Evolutionary conservation across 1,284 basidiomycete species (phyloP), one percentile per base, ranked within the genome.

Genomic region (Ceratobasidium sp.): DNA sequence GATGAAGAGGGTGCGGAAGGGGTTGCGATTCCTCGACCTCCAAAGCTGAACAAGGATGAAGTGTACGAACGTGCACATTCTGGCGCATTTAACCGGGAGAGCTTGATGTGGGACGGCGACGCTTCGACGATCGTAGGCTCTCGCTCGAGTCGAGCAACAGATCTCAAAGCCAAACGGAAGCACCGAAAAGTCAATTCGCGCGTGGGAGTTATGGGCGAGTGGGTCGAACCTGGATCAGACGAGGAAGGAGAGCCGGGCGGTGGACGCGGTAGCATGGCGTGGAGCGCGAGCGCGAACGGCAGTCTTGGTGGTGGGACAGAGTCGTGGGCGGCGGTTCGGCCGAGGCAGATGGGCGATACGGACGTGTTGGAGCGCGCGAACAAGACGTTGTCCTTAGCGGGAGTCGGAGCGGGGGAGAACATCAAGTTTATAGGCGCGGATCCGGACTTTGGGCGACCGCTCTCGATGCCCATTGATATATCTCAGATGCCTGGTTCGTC

Each of bases 151-250:
- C 70, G 70, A 15, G 50, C 46, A 20, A 54, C 28, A 28, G 48
- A 52, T 48, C 28, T 50, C 7, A 66, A 66, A 40, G 64, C n/a
- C 4, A 13, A n/a, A 33, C 20, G 70, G 42, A 74, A 74, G 46
- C 70, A 38, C 13, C 56, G 46, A 2, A 74, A 74, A 44, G 48
- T 57, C 13, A 57, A 59, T 40, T 74, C 70, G 70, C 54, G 59
- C 15, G 70, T 74, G 13, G 70, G 56, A 2, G 42, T 74, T 2
- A 74, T 74, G 70, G 70, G 70, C 48, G 70, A 74, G 46, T 74
- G 70, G 70, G 70, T 74, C 59, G 70, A 74, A 26, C 70, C 70
- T 33, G 70, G 64, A 20, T 74, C 70, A 17, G 70, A 74, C 28
- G 70, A 74, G 28, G 70, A 74, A 40, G 57, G 1, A 17, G 70